A percentile compares a stretch with the other conserved stretches of the same genome.
These are phyloP conservation scores for Mantamonas sphyraenae DNA, from an alignment of 78 protist species.

Conservation along the genomic window DNA sequence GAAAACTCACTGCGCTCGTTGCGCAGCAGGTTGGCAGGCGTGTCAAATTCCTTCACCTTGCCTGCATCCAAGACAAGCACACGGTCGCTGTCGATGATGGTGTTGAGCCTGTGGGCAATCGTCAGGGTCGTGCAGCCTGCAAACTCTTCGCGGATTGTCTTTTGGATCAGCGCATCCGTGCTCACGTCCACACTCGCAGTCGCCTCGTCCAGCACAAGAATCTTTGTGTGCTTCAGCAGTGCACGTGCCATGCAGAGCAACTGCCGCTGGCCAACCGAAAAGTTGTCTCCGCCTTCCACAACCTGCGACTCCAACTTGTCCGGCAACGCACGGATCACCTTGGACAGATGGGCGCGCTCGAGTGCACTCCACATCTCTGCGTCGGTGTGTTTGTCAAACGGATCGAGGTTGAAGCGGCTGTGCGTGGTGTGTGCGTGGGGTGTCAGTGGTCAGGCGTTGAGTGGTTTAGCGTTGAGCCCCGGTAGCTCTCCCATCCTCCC, in stretches of 20 bases:
- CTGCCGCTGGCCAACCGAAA: conserved; percentile 51
- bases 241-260: conserved; percentile 48
- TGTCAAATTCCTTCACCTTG: conserved; percentile 12
- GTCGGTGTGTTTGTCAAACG: conserved; percentile 12
- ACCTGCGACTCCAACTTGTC: neutral
- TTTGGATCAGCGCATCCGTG: conserved; percentile 41
- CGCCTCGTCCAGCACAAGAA: conserved; percentile 41
- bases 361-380: conserved; percentile 16
- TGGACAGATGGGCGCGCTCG: neutral
- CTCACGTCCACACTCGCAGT: conserved; percentile 28
- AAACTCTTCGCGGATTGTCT: conserved; percentile 1
- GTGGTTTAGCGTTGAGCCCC: no score
- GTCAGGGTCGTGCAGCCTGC: no score
- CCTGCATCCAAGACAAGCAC: conserved; percentile 54
- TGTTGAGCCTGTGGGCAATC: conserved; percentile 82
- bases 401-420: conserved; percentile 32
- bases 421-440: no score
- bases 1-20: neutral
- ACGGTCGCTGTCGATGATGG: conserved; percentile 75
- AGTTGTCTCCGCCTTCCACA: conserved; percentile 45
- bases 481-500: no score
- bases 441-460: no score
- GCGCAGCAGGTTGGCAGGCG: conserved; percentile 15
- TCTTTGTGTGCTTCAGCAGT: conserved; percentile 5
- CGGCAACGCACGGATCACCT: neutral